Evolutionary conservation across 495 filamentous ascomycete genomes (phyloP), one percentile per base, ranked within the genome.

Genomic region (Lineolata rhizophorae): DNA sequence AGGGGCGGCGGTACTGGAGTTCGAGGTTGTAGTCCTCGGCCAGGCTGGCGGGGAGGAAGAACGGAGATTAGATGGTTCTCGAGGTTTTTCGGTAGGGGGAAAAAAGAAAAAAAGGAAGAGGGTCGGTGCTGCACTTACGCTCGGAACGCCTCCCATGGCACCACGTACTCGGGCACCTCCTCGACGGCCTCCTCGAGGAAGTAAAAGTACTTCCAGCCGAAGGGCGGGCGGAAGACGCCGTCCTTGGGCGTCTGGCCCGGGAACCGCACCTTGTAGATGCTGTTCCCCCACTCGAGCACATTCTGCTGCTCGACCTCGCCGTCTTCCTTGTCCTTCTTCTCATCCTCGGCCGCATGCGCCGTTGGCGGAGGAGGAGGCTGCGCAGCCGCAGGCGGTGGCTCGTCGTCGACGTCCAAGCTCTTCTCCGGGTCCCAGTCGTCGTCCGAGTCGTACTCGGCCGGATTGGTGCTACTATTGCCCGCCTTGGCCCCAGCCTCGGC

Each of bases 11-110:
- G 38, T 91, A 97, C 48, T 90, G 73, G 30, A 93, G 58, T 47
- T 97, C 87, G 2, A 97, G 70, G 46, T 90, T 92, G 56, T 85
- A 94, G 42, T 95, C 87, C 47, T 93, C 82, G 16, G 90, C 87
- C 40, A 97, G 40, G n/a, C n/a, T n/a, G n/a, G n/a, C n/a, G n/a
- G n/a, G n/a, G n/a, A n/a, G n/a, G n/a, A n/a, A n/a, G n/a, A n/a
- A n/a, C n/a, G n/a, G n/a, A n/a, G n/a, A n/a, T n/a, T n/a, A n/a
- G n/a, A n/a, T n/a, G n/a, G n/a, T n/a, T n/a, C n/a, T n/a, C n/a
- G n/a, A n/a, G n/a, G n/a, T n/a, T n/a, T n/a, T n/a, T n/a, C n/a
- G n/a, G n/a, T n/a, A n/a, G n/a, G n/a, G n/a, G n/a, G n/a, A n/a
- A n/a, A n/a, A n/a, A n/a, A n/a, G 4, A 3, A 14, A 14, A 4